Evolutionary conservation across 2,329 filamentous ascomycete species (phyloP), one percentile per base, ranked within the genome.

Genomic region (Fusarium sulawesiense): DNA sequence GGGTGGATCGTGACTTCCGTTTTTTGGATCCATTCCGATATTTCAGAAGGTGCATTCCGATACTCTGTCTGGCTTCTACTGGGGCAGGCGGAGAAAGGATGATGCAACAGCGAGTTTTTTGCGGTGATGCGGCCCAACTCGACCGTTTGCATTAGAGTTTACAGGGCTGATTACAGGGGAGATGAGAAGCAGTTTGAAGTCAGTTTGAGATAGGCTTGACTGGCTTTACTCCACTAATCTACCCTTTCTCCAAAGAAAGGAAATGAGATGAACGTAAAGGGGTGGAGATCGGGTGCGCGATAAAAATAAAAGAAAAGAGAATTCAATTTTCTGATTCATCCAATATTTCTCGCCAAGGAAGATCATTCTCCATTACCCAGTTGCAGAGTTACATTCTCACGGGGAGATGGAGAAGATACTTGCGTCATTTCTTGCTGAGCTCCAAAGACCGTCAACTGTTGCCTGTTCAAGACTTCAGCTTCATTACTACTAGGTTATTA

Each of bases 111-210:
- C 32, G 47, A 48, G 45, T 30, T 41, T 34, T 60, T 70, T 66
- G 56, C 48, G 66, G 56, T 6, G 53, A 63, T 66, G 56, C 51
- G 70, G 61, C 66, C 66, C 40, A 70, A 69, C 56, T 61, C 37
- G n/a, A 54, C 40, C 44, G 56, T 66, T 66, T 41, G 44, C 32
- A 60, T 56, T 51, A 62, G 40, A 69, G 56, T 70, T 70, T 58
- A 61, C 61, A 70, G 34, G 66, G 54, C 65, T 68, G 49, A 68
- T 64, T 58, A 34, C 58, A 29, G 45, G 30, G 65, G 65, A 34
- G 34, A 14, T 29, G 50, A 40, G n/a, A 13, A 46, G 23, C 44
- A 60, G 50, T 46, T 55, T 6, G 37, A 53, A 30, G n/a, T 40
- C 40, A 44, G 14, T 40, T 51, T 60, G 47, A 40, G 66, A 37